phyloP scores from a whole-genome alignment of 306 rosid genomes.

The Cucurbita ficifolia region DNA sequence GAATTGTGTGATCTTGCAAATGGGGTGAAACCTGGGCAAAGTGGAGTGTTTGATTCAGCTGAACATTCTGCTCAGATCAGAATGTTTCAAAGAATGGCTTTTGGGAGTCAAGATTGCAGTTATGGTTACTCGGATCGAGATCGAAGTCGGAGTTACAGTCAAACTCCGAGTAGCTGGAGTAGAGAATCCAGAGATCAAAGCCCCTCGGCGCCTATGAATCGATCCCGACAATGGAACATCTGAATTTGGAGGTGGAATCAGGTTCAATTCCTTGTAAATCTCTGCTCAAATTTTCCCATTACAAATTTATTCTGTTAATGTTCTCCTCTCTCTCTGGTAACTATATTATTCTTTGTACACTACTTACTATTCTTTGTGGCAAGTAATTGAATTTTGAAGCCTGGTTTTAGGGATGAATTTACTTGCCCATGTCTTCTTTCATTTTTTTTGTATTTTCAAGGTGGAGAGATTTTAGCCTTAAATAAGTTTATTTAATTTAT shows the following conservation, averaged over 20 bases:
- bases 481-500: too few relatives aligned
- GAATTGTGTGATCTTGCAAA: conserved; percentile 60
- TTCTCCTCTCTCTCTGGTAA: not conserved
- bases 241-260: conserved; percentile 16
- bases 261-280: conserved; percentile 2
- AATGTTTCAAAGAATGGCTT: conserved; percentile 84
- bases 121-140: conserved; percentile 30
- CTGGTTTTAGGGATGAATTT: not conserved
- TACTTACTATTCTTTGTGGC: not conserved
- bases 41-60: conserved; percentile 49
- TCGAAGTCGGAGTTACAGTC: conserved; percentile 52
- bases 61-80: conserved; percentile 69
- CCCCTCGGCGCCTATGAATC: conserved; percentile 24
- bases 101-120: conserved; percentile 62
- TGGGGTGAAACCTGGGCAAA: conserved; percentile 88
- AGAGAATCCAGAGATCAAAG: conserved; percentile 25
- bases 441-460: not conserved
- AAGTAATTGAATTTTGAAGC: not conserved
- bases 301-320: not conserved
- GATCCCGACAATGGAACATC: conserved; percentile 42
- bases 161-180: conserved; percentile 60
- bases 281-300: not conserved
- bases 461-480: not conserved
- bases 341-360: not conserved
- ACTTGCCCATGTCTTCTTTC: not conserved